Percentiles rank a stretch among this genome's conserved stretches.
phyloP scores from a whole-genome alignment of 2,329 filamentous ascomycete genomes.

The Dactylellina parvicollis region DNA sequence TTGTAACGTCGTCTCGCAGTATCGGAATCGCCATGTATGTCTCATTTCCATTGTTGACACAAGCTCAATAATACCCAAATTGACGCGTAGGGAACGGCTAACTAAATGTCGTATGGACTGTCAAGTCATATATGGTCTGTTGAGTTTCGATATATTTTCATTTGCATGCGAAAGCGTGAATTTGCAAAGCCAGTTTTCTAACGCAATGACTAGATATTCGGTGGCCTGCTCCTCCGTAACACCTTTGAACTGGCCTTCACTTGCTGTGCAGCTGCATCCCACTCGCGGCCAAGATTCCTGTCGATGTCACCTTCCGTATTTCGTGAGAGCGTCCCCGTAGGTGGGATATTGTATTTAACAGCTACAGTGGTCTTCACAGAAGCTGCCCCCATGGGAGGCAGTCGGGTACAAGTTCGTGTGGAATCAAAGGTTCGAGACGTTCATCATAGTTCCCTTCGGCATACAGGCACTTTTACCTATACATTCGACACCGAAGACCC shows the following conservation, averaged over 20 bases:
- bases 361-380: slow-evolving; percentile 78
- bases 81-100: slow-evolving; percentile 23
- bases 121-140: slow-evolving; percentile 50
- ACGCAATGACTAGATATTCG: slow-evolving; percentile 78
- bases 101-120: not conserved
- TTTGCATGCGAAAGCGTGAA: not conserved
- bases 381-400: slow-evolving; percentile 65
- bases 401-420: slow-evolving; percentile 75
- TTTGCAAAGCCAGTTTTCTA: not conserved
- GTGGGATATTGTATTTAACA: slow-evolving; percentile 77
- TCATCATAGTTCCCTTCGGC: slow-evolving; percentile 73
- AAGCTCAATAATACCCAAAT: not conserved
- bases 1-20: slow-evolving; percentile 50
- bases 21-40: slow-evolving; percentile 56
- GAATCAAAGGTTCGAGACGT: slow-evolving; percentile 78
- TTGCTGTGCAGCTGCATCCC: slow-evolving; percentile 76
- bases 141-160: too few species aligned
- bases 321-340: slow-evolving; percentile 78
- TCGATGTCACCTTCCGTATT: slow-evolving; percentile 79
- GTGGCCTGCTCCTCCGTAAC: slow-evolving; percentile 77
- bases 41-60: not conserved
- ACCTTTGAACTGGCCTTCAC: slow-evolving; percentile 81
- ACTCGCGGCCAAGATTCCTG: slow-evolving; percentile 75
- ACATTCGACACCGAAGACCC: slow-evolving; percentile 74
- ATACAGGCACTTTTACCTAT: slow-evolving; percentile 80